Evolutionary conservation across 768 basidiomycete genomes (phyloP), one percentile per base, ranked within the genome.

Genomic region (Lactarius pseudohatsudake): DNA sequence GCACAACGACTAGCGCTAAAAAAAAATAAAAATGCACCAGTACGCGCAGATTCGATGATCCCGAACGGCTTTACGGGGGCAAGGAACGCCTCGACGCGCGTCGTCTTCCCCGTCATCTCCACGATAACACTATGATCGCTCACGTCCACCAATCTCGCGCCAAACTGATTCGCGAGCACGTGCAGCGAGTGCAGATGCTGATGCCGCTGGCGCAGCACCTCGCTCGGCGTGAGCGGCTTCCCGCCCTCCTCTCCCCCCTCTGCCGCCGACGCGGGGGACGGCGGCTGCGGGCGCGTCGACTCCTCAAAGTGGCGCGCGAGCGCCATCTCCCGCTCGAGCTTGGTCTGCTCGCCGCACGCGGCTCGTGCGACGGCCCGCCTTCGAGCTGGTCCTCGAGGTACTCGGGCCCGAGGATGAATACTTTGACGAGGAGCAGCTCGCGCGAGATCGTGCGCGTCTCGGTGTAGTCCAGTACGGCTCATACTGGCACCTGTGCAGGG

Each of bases 91-190:
- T 98, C 90, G 53, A 98, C 92, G 62, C 96, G 83, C 53, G 82
- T 80, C 47, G 93, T 94, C 82, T 98, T 98, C 43, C 92, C 96
- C 16, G 92, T 90, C 76, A 98, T 79, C 80, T 98, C 97, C 53
- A 98, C 90, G 66, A 98, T 97, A 45, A 97, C 89, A 73, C 90
- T 92, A 75, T 98, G 87, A 76, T 97, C 94, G 78, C 91, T 91
- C 64, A 99, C 88, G 76, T 99, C 97, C 32, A 97, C 95, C 64
- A 98, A 86, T 74, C 89, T 90, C 3, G 92, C 97, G 22, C 91
- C 90, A 67, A 98, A 99, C 76, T 98, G 96, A 40, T 82, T 76
- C 0, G 94, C 84, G 30, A 99, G 87, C 59, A 87, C 85, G 59
- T 87, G 85, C 75, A 99, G 89, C n/a, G 92, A 92, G 57, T 90